A percentile compares a stretch with the other conserved stretches of the same genome.
Evolutionary conservation across 2,329 filamentous ascomycete species (phyloP).

Genomic region (Coniochaeta ligniaria): DNA sequence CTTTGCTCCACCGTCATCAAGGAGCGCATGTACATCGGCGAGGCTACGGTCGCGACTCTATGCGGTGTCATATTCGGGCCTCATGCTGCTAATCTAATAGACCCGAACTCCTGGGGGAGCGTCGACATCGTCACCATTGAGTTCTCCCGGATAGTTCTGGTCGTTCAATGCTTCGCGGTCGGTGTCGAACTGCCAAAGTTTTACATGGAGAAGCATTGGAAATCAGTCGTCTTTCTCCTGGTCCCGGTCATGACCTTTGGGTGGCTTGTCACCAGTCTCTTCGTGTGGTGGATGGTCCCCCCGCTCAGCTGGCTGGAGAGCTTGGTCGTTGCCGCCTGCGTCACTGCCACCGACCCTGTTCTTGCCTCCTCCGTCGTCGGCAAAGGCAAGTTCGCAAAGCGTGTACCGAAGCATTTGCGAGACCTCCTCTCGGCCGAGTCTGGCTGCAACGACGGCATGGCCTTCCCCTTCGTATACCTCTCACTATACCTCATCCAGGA

Average conservation of each 20-base stretch:
- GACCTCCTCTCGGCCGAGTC: constrained; percentile 94
- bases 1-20: constrained; percentile 96
- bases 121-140: constrained; percentile 82
- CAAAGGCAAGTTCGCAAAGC: constrained; percentile 97
- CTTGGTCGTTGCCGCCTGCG: constrained; percentile 80
- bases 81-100: constrained; percentile 72
- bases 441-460: constrained; percentile 99
- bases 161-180: constrained; percentile 88
- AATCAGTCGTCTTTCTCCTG: constrained; percentile 78
- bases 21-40: constrained; percentile 96
- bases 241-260: constrained; percentile 97
- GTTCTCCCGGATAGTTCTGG: constrained; percentile 81
- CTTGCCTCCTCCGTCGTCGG: constrained; percentile 95
- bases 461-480: constrained; percentile 95
- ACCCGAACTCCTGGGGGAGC: constrained; percentile 71
- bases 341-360: constrained; percentile 95
- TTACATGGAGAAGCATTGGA: constrained; percentile 99
- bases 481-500: constrained; percentile 85
- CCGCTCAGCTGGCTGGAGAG: constrained; percentile 83
- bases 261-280: constrained; percentile 86
- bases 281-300: constrained; percentile 86
- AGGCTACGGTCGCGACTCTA: constrained; percentile 88
- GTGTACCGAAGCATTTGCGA: constrained; percentile 93
- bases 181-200: constrained; percentile 85
- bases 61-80: constrained; percentile 87